A percentile compares a stretch with the other conserved stretches of the same genome.
These are phyloP conservation scores for Macaranga tanarius DNA, from an alignment of 441 rosid species.

Conservation along the genomic window DNA sequence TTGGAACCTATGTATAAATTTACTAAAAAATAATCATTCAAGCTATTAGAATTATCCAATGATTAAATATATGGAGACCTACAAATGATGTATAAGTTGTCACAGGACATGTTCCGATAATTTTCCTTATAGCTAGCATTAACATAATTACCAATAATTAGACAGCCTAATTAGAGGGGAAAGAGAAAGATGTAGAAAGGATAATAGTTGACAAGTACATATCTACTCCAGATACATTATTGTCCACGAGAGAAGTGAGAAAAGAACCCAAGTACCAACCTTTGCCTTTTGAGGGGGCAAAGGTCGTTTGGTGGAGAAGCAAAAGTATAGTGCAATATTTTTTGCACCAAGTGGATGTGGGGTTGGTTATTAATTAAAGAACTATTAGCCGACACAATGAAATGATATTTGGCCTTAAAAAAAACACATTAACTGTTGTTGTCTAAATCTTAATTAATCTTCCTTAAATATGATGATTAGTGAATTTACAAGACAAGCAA, in stretches of 20 bases:
- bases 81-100: not conserved
- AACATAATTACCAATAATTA: too few species aligned
- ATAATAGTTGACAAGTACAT: not conserved
- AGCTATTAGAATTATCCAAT: not conserved
- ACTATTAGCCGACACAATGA: conserved; percentile 26
- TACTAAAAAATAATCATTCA: too few species aligned
- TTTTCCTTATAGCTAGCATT: too few species aligned
- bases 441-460: conserved; percentile 7
- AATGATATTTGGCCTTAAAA: conserved; percentile 9
- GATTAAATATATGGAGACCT: not conserved
- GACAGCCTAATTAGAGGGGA: not conserved
- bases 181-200: not conserved
- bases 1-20: too few species aligned
- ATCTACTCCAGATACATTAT: not conserved
- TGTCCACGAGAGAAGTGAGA: not conserved
- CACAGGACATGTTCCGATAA: not conserved
- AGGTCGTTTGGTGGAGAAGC: not conserved
- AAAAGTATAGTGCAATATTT: not conserved
- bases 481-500: conserved; percentile 21
- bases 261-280: not conserved
- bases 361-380: conserved; percentile 11
- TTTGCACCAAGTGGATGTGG: conserved; percentile 19
- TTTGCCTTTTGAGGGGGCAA: not conserved
- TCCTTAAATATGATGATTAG: conserved; percentile 18
- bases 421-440: not conserved